Conservation (phyloP, 108 stramenopile species). For the Skeletonema tropicum region DNA sequence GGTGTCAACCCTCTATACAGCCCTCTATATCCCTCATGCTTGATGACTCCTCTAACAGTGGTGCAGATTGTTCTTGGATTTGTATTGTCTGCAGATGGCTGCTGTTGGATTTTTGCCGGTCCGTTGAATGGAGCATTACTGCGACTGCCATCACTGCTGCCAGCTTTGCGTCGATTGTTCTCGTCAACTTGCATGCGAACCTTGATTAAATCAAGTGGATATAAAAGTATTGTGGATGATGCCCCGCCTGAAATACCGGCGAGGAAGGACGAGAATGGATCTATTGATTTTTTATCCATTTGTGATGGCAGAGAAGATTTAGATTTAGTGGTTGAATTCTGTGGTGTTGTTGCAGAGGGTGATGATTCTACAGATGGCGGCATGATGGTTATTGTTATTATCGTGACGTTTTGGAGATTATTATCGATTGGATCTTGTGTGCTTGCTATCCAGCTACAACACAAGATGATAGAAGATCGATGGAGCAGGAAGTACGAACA, state of each 20-base stretch:
- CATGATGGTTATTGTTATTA: background rate
- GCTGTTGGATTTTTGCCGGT: background rate
- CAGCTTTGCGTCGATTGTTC: slow-evolving; percentile 3
- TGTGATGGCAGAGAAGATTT: background rate
- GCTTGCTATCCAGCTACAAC: no score
- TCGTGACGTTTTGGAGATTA: no score
- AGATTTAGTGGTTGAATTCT: no score
- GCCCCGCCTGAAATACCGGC: slow-evolving; percentile 81
- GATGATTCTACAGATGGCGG: background rate
- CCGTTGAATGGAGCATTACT: background rate
- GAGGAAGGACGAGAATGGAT: slow-evolving; percentile 34
- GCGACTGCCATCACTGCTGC: slow-evolving; percentile 3
- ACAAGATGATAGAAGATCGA: no score
- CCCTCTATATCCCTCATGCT: slow-evolving; percentile 81
- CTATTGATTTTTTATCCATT: background rate
- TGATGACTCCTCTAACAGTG: slow-evolving; percentile 39
- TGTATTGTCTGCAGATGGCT: slow-evolving; percentile 11
- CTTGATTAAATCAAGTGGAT: slow-evolving; percentile 96
- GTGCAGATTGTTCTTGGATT: slow-evolving; percentile 31
- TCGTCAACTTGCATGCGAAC: slow-evolving; percentile 92
- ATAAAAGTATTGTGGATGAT: slow-evolving; percentile 75
- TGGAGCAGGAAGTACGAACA: no score
- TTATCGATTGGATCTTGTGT: no score
- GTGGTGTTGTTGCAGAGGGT: background rate
- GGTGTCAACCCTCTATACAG: slow-evolving; percentile 93